Evolutionary conservation across 345 rosid species (phyloP).

Genomic region (Limnanthes douglasii): DNA sequence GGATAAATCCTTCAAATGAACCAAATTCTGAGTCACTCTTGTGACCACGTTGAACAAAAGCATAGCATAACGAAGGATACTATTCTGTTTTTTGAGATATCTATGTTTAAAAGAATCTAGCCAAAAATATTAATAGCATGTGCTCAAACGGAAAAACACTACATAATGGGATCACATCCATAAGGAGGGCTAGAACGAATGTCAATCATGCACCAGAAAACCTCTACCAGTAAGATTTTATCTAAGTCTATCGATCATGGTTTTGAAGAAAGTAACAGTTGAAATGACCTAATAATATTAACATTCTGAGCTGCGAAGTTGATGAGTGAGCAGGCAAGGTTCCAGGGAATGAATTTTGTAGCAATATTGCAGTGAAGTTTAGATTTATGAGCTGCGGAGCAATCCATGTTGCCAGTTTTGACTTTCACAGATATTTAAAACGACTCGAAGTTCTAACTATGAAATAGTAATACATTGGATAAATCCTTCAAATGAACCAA

Average conservation of each 20-base stretch:
- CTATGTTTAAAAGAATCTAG: slow-evolving; percentile 6
- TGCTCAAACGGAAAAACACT: slow-evolving; percentile 1
- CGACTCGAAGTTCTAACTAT: background rate
- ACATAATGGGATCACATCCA: slow-evolving; percentile 16
- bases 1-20: too few relatives aligned
- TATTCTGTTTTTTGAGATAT: too few relatives aligned
- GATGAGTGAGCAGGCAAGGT: too few relatives aligned
- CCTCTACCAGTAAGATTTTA: too few relatives aligned
- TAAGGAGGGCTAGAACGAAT: too few relatives aligned
- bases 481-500: too few relatives aligned
- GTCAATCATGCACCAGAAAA: background rate
- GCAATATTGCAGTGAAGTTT: background rate
- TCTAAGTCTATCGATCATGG: background rate
- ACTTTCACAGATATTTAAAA: background rate
- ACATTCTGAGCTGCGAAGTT: too few relatives aligned
- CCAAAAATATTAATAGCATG: background rate
- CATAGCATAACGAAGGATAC: too few relatives aligned
- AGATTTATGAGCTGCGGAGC: background rate
- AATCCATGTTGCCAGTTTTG: slow-evolving; percentile 2
- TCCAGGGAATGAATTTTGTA: background rate
- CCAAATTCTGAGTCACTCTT: too few relatives aligned
- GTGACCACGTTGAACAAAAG: too few relatives aligned
- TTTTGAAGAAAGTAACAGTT: background rate
- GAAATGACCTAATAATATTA: background rate
- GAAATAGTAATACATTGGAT: background rate